Percentiles rank a stretch among this genome's conserved stretches.
These are phyloP conservation scores for Psilocybe azurescens DNA, from an alignment of 768 basidiomycete genomes.

Conservation along the genomic window DNA sequence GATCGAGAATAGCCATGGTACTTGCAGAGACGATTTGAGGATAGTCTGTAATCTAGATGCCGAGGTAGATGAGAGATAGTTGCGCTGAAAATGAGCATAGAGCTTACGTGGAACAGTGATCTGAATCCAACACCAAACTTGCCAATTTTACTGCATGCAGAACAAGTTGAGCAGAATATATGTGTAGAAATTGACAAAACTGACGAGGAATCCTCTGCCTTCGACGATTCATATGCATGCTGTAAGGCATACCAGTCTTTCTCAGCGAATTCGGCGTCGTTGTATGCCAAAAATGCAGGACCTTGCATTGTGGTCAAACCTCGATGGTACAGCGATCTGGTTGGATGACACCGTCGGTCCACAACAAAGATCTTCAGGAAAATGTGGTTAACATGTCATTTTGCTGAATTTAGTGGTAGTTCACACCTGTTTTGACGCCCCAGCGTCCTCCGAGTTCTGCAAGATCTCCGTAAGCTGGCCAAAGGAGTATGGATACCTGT, in stretches of 20 bases:
- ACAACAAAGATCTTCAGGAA: constrained; percentile 44
- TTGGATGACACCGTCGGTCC: constrained; percentile 39
- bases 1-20: constrained; percentile 48
- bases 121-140: constrained; percentile 59
- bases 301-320: constrained; percentile 40
- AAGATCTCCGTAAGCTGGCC: constrained; percentile 50
- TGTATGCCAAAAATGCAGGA: constrained; percentile 52
- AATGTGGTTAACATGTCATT: neutral
- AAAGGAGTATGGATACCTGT: constrained; percentile 49
- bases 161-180: neutral
- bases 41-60: constrained; percentile 48
- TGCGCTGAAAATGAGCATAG: neutral
- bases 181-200: neutral
- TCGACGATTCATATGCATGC: constrained; percentile 50
- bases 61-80: neutral
- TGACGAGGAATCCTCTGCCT: constrained; percentile 48
- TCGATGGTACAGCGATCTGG: constrained; percentile 28
- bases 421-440: constrained; percentile 47
- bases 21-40: constrained; percentile 52
- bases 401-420: neutral
- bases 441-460: constrained; percentile 57
- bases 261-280: constrained; percentile 45
- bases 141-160: constrained; percentile 48
- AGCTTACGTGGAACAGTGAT: constrained; percentile 52
- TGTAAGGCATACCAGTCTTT: constrained; percentile 50